Percentiles rank a stretch among this genome's conserved stretches.
Conservation (phyloP, 306 rosid species). For the Dryas drummondii region DNA sequence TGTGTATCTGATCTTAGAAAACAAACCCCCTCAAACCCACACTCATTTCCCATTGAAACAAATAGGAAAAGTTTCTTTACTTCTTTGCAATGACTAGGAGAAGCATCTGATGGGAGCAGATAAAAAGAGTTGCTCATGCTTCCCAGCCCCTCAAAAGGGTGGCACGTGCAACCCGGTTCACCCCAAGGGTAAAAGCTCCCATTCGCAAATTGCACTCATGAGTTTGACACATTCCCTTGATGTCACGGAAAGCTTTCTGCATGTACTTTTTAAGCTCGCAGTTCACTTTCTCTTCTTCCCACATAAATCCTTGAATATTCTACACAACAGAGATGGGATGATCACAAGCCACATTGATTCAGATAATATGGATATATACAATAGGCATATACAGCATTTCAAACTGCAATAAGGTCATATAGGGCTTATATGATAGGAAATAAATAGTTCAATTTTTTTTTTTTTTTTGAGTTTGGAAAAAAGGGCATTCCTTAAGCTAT, state of each 20-base stretch:
- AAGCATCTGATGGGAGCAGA: conserved; percentile 4
- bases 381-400: too few relatives aligned
- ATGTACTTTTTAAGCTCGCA: conserved; percentile 60
- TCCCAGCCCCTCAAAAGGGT: conserved; percentile 75
- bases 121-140: conserved; percentile 36
- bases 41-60: not conserved
- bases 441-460: not conserved
- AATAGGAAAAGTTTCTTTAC: not conserved
- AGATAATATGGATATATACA: not conserved
- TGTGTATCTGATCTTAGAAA: not conserved
- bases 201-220: conserved; percentile 61
- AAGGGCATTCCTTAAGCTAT: not conserved
- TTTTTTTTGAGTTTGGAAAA: not conserved
- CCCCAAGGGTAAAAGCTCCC: conserved; percentile 76
- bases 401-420: not conserved
- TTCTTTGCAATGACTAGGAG: not conserved
- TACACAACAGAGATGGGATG: conserved; percentile 24
- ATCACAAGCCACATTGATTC: not conserved
- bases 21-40: not conserved
- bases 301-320: conserved; percentile 85
- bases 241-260: conserved; percentile 55
- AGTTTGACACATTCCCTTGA: conserved; percentile 62
- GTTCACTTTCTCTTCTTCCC: conserved; percentile 74
- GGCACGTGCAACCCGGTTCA: conserved; percentile 72
- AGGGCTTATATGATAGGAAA: not conserved